Evolutionary conservation across 176 grass and related monocot genomes (phyloP), one percentile per base, ranked within the genome.

Genomic region (Oryza punctata): DNA sequence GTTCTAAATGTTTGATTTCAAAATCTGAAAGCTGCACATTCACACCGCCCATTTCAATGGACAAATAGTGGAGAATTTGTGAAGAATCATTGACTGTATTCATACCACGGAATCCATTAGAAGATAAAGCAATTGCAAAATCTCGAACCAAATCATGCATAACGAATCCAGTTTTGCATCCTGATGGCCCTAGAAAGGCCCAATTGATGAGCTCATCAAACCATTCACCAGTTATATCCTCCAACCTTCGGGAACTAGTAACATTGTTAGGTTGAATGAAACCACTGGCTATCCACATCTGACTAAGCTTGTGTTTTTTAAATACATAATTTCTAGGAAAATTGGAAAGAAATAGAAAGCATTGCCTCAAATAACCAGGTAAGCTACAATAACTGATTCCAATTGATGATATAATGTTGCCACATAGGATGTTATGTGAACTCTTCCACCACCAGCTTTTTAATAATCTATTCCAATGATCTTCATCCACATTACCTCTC

Each of bases 271-370:
- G 32, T 33, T 33, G 32, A 68, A 89, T 12, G 10, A 87, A 92
- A 77, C 81, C 72, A 54, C 81, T 88, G 25, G 87, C 87, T 15
- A 92, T 89, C 91, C 91, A 93, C 84, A 90, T 93, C 1, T 90
- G 81, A 1, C 87, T 49, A 63, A 93, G 69, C 12, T 78, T 23
- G 5, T 79, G 15, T 81, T 90, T 93, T 5, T 64, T 21, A 28
- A 87, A 81, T 5, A 84, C 6, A 46, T 80, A 81, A 16, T 84
- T 85, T 70, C 61, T 87, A 6, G 87, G 87, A 21, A 93, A 93
- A 10, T 90, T 38, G 0, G 87, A 87, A 65, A 46, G 87, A 70
- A 78, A 85, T 2, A 82, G 0, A 78, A 93, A 85, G 63, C 87
- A 93, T 50, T 90, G 87, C 61, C 84, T 76, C 46, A 87, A 37